Evolutionary conservation across 805 yeast species (phyloP).

Genomic region (Cyberlindnera maritima): DNA sequence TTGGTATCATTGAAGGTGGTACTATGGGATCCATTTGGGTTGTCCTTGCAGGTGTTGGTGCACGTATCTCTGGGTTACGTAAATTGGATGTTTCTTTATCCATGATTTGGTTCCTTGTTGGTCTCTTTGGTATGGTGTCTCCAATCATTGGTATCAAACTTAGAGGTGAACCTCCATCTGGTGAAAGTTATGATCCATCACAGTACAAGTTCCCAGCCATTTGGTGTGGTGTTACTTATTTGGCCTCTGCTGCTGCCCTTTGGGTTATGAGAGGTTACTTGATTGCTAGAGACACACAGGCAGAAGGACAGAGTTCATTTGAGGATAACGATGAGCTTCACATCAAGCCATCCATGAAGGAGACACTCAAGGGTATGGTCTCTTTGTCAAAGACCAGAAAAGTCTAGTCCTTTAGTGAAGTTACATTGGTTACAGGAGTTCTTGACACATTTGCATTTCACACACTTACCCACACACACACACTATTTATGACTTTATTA

Average conservation of each 20-base stretch:
- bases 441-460: not conserved
- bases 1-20: constrained; percentile 51
- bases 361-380: constrained; percentile 10
- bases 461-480: not conserved
- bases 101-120: constrained; percentile 53
- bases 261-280: constrained; percentile 54
- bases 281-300: constrained; percentile 44
- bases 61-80: constrained; percentile 51
- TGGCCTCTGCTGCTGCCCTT: constrained; percentile 42
- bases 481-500: not conserved
- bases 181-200: constrained; percentile 35
- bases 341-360: constrained; percentile 14
- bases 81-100: constrained; percentile 48
- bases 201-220: constrained; percentile 53
- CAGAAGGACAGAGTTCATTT: constrained; percentile 22
- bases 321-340: constrained; percentile 30
- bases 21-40: constrained; percentile 65
- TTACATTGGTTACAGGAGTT: not conserved
- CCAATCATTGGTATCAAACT: constrained; percentile 60
- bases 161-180: constrained; percentile 31
- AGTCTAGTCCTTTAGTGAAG: constrained; percentile 8
- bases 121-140: constrained; percentile 48
- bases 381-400: constrained; percentile 13
- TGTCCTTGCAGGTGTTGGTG: constrained; percentile 47
- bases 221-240: constrained; percentile 54